Percentiles rank a stretch among this genome's conserved stretches.
These are phyloP conservation scores for Diplodia intermedia DNA, from an alignment of 2,329 filamentous ascomycete species.

Conservation along the genomic window DNA sequence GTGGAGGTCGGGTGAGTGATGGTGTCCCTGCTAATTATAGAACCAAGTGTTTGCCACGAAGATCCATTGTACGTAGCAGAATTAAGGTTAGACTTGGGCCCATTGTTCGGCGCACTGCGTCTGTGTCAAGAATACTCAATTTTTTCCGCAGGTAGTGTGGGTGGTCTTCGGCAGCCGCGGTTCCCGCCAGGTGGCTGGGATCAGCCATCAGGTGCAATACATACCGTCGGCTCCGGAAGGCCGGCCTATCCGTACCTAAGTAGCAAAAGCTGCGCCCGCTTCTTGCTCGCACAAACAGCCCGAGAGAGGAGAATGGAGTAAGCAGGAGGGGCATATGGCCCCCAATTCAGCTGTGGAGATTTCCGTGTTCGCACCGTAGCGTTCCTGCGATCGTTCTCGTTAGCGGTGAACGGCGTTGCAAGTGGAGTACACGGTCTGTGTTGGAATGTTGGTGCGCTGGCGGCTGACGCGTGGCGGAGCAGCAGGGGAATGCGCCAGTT, in stretches of 20 bases:
- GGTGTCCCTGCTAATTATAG: background rate
- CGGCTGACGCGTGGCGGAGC: conserved; percentile 1
- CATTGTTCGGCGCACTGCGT: background rate
- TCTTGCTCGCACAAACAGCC: background rate
- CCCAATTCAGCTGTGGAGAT: background rate
- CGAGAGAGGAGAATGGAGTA: background rate
- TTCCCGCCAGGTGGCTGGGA: background rate
- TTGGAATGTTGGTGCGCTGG: conserved; percentile 1
- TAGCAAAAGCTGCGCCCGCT: background rate
- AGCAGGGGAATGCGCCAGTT: conserved; percentile 7
- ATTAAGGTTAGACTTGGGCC: background rate
- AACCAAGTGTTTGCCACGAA: background rate
- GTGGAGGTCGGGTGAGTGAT: background rate
- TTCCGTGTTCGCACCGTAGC: background rate
- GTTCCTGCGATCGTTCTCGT: background rate
- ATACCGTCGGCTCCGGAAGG: background rate
- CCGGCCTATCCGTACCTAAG: background rate
- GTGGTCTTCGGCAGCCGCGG: background rate
- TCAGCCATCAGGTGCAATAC: background rate
- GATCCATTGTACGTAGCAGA: conserved; percentile 2
- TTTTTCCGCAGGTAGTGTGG: too few species aligned
- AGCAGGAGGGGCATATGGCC: background rate
- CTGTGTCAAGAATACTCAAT: too few species aligned
- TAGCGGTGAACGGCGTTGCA: background rate
- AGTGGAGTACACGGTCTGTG: background rate